A percentile compares a stretch with the other conserved stretches of the same genome.
Evolutionary conservation across 176 grass and related monocot genomes (phyloP).

Genomic region (Oryza glumipatula): DNA sequence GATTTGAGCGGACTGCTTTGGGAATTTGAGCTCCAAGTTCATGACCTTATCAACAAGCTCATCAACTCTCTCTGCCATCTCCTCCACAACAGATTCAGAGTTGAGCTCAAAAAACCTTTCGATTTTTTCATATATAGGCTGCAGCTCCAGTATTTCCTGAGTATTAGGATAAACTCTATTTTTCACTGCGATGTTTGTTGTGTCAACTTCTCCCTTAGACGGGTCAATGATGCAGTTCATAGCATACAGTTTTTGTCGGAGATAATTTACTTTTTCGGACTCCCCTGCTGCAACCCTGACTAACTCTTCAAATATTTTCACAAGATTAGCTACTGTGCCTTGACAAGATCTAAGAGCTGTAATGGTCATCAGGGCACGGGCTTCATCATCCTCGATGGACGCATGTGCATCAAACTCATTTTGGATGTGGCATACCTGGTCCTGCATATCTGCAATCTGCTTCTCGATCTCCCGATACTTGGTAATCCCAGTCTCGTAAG

Average conservation of each 20-base stretch:
- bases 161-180: conserved; percentile 35
- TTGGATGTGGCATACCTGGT: conserved; percentile 64
- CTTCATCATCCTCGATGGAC: conserved; percentile 67
- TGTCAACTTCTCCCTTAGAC: conserved; percentile 13
- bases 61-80: conserved; percentile 78
- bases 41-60: conserved; percentile 77
- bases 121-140: conserved; percentile 64
- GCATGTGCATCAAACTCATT: conserved; percentile 59
- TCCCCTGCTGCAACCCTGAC: conserved; percentile 51
- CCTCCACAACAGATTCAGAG: conserved; percentile 62
- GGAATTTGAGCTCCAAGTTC: conserved; percentile 67
- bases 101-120: conserved; percentile 60
- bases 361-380: conserved; percentile 69
- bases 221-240: conserved; percentile 38
- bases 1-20: conserved; percentile 65
- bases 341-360: conserved; percentile 76
- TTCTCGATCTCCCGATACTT: conserved; percentile 79
- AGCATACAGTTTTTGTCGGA: conserved; percentile 52
- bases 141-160: conserved; percentile 50
- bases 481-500: conserved; percentile 65
- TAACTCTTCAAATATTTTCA: conserved; percentile 50
- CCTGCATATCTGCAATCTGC: conserved; percentile 66
- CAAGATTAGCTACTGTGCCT: conserved; percentile 57
- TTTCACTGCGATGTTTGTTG: neutral
- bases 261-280: conserved; percentile 46